phyloP scores from a whole-genome alignment of 345 rosid genomes.

The Reutealis trisperma region DNA sequence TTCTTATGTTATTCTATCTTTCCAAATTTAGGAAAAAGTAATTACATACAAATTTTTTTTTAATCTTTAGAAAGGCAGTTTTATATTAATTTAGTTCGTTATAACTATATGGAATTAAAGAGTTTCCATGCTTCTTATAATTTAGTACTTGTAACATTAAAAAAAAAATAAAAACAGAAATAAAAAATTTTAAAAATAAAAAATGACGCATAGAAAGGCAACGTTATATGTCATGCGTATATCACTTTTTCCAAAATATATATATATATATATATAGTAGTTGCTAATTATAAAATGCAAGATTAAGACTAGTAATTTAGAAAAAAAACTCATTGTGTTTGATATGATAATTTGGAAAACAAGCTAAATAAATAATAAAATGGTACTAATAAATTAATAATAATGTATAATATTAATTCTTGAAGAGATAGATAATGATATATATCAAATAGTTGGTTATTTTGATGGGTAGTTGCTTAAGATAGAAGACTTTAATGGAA shows the following conservation, averaged over 20 bases:
- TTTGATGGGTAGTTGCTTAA: conserved; percentile 30
- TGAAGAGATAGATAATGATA: not conserved
- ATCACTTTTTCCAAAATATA: not conserved
- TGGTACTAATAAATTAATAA: not conserved
- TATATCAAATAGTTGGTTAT: conserved; percentile 11
- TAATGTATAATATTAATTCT: no score
- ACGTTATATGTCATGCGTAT: conserved; percentile 15
- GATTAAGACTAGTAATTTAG: conserved; percentile 10
- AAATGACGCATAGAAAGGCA: not conserved
- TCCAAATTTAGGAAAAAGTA: no score
- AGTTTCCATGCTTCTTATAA: no score
- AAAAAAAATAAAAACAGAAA: no score
- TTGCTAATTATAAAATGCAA: not conserved
- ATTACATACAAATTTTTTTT: no score
- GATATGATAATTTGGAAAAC: conserved; percentile 9
- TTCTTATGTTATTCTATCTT: no score
- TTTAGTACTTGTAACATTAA: no score
- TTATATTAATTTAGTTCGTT: no score
- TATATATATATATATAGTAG: not conserved
- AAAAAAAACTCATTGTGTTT: not conserved
- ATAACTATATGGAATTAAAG: no score
- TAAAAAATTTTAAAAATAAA: not conserved
- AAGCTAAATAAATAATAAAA: no score
- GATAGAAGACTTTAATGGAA: conserved; percentile 19
- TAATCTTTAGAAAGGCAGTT: no score